These are phyloP conservation scores for Sonneratia alba DNA, from an alignment of 345 rosid species.

Conservation along the genomic window DNA sequence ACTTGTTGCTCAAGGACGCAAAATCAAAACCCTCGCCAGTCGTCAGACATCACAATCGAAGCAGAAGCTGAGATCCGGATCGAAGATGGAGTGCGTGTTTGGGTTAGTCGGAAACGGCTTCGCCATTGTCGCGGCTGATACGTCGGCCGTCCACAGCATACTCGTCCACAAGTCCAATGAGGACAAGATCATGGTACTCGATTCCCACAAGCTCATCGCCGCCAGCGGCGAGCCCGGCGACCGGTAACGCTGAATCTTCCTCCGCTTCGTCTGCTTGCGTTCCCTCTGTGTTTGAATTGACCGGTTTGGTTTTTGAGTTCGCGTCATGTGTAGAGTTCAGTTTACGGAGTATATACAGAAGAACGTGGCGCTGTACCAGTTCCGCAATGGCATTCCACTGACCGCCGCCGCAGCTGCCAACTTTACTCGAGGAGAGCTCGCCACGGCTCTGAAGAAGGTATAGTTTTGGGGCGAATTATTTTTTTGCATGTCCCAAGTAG, in stretches of 20 bases:
- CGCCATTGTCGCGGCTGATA: slow-evolving; percentile 72
- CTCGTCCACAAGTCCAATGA: slow-evolving; percentile 88
- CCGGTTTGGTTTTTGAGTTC: not conserved
- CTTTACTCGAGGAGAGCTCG: slow-evolving; percentile 90
- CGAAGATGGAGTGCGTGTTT: slow-evolving; percentile 82
- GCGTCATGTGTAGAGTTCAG: slow-evolving; percentile 52
- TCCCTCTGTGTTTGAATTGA: not conserved
- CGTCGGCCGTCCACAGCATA: slow-evolving; percentile 88
- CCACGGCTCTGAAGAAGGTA: slow-evolving; percentile 94
- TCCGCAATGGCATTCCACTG: slow-evolving; percentile 83
- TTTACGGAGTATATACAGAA: slow-evolving; percentile 95
- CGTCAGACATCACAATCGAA: not conserved
- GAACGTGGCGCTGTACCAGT: slow-evolving; percentile 90
- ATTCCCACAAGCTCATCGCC: slow-evolving; percentile 90
- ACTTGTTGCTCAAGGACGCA: slow-evolving; percentile 30
- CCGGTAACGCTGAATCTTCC: slow-evolving; percentile 28
- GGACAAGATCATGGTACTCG: slow-evolving; percentile 94
- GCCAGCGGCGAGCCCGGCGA: slow-evolving; percentile 98
- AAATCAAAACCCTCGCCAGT: not conserved
- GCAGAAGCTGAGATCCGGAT: not conserved
- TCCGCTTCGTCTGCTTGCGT: not conserved
- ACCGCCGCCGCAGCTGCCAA: slow-evolving; percentile 87
- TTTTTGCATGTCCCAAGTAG: not conserved
- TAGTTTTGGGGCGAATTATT: not conserved
- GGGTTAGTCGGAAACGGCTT: slow-evolving; percentile 87